Conservation (phyloP, 371 early-diverging fungal species). For the Syncephalastrum monosporum region DNA sequence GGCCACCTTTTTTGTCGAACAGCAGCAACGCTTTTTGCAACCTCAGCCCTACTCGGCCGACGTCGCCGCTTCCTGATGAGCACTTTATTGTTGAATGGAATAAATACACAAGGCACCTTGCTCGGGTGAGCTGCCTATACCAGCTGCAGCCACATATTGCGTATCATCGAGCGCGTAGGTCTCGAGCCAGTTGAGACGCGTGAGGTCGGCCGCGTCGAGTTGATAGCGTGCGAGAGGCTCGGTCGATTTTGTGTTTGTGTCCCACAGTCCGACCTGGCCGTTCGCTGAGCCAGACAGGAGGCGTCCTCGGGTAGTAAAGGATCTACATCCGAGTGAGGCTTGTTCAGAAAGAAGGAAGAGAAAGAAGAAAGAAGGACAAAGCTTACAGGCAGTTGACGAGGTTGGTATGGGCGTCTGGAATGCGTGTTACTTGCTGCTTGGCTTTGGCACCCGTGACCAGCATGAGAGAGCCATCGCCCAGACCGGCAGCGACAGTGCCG, state of each 20-base stretch:
- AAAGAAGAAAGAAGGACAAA: not conserved
- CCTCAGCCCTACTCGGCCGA: constrained; percentile 9
- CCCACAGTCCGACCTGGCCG: constrained; percentile 18
- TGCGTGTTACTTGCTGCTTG: constrained; percentile 6
- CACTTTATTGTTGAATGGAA: constrained; percentile 6
- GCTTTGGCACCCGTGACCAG: constrained; percentile 10
- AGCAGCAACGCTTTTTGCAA: constrained; percentile 54
- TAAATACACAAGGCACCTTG: constrained; percentile 20
- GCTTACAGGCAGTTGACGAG: constrained; percentile 44
- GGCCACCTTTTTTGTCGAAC: constrained; percentile 70
- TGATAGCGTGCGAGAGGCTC: constrained; percentile 4
- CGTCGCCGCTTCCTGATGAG: not conserved
- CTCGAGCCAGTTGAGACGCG: constrained; percentile 18
- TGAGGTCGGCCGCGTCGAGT: constrained; percentile 11
- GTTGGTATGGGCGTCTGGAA: constrained; percentile 33
- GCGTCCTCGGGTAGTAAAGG: constrained; percentile 11
- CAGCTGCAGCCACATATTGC: constrained; percentile 14
- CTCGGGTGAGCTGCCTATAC: constrained; percentile 11
- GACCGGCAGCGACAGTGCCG: constrained; percentile 39
- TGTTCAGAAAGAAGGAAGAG: not conserved
- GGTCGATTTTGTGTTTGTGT: constrained; percentile 1
- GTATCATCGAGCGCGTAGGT: constrained; percentile 4
- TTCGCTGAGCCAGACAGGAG: constrained; percentile 27
- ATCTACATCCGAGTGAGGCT: constrained; percentile 4
- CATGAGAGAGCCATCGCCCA: constrained; percentile 43